Base-by-base conservation (phyloP, 2,329 filamentous ascomycete species). In the Scolecobasidium constrictum region DNA sequence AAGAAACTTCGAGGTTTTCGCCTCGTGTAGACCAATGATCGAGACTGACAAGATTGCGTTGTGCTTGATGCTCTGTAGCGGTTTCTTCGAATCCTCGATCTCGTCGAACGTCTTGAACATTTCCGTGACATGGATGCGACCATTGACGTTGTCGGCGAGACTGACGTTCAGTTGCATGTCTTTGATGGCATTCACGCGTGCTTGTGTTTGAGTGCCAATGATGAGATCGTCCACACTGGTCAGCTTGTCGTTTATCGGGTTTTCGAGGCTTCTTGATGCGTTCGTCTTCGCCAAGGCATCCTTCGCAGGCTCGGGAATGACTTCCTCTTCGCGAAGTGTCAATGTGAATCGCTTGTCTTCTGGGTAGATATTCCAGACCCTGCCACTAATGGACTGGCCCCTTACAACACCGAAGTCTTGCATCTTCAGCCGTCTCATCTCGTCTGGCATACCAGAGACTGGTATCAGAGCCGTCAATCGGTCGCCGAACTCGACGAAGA, bases 101-200 rank as follows among this genome's bases (percentile, higher is more conserved):
- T 90, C 81, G 37, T 93, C 83, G 81, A 83, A 95, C 9, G 71
- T 72, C 58, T 95, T 84, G 58, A 94, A 98, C 11, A 88, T 65
- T 58, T 96, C 86, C 1, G 92, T 93, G 4, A 92, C 77, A 56
- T 95, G 90, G 46, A 98, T 80, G 15, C 92, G 85, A n/a, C 90
- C 92, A 57, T 93, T 85, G 6, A 94, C 72, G 49, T 87, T 86
- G 55, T 93, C 86, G 35, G 86, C 82, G 40, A 96, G 72, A 50
- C 84, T 77, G 4, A 98, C 86, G 51, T 96, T 96, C 43, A 96
- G 68, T 58, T 98, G 92, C 0, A 90, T 95, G 38, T 81, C 81
- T 62, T 94, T 94, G 56, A 95, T 68, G 0, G 86, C 86, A n/a
- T 76, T 75, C 35, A 98, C 76, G 52, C 74, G 81, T 31, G 84